Evolutionary conservation across 257 asterid genomes (phyloP).

Genomic region (Solanum pinnatisectum): DNA sequence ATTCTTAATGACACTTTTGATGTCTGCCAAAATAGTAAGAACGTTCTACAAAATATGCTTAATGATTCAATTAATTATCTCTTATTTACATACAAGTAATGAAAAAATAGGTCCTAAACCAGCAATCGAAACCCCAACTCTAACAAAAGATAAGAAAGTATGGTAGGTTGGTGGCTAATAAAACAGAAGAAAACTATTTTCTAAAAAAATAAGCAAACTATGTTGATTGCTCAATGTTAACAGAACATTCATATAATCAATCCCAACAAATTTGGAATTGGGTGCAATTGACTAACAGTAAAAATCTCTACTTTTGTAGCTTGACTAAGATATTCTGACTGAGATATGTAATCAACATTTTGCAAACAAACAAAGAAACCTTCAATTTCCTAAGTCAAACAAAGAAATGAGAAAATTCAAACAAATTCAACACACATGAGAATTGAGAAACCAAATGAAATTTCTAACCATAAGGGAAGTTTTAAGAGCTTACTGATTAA

Average conservation of each 20-base stretch:
- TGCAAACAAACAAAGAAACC: not conserved
- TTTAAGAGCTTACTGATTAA: slow-evolving; percentile 25
- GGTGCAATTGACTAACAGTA: not conserved
- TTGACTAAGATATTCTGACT: not conserved
- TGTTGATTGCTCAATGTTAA: not conserved
- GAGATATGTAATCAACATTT: not conserved
- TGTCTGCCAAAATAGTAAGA: too few species aligned
- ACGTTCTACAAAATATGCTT: not conserved
- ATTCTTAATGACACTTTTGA: too few species aligned
- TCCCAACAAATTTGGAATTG: not conserved
- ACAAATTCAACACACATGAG: not conserved
- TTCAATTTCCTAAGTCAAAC: not conserved
- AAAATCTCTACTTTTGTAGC: not conserved
- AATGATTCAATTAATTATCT: not conserved
- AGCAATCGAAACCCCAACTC: not conserved
- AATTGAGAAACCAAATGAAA: not conserved
- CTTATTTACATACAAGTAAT: not conserved
- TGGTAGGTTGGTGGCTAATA: not conserved
- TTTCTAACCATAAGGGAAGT: not conserved
- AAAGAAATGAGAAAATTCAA: not conserved
- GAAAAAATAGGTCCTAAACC: not conserved
- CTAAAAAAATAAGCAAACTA: not conserved
- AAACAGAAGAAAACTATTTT: not conserved
- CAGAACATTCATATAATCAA: not conserved
- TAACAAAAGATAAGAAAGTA: not conserved